phyloP scores from a whole-genome alignment of 192 early-diverging fungal species.

The Backusella luteola region DNA sequence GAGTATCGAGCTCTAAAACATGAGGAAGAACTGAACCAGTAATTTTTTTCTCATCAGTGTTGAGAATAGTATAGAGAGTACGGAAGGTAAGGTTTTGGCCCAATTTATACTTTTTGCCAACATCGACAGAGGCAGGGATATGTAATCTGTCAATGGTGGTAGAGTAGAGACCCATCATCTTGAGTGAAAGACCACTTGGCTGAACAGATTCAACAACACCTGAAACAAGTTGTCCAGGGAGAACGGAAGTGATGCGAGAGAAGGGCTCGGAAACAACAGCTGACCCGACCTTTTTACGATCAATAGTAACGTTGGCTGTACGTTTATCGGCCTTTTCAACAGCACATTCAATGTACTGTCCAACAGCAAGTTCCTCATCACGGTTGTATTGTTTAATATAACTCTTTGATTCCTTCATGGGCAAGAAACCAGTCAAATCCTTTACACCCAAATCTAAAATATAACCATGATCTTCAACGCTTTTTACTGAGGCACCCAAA shows the following conservation, averaged over 20 bases:
- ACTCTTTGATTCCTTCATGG: slow-evolving; percentile 61
- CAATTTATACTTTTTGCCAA: slow-evolving; percentile 55
- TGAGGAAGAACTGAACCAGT: slow-evolving; percentile 57
- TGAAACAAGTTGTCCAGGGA: slow-evolving; percentile 73
- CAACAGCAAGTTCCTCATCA: slow-evolving; percentile 60
- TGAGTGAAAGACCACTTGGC: slow-evolving; percentile 64
- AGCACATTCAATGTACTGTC: slow-evolving; percentile 70
- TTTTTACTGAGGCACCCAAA: slow-evolving; percentile 68
- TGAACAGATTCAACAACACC: slow-evolving; percentile 63
- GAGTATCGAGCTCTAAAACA: slow-evolving; percentile 45
- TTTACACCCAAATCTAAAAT: slow-evolving; percentile 75
- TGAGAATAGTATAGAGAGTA: slow-evolving; percentile 73
- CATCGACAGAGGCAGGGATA: slow-evolving; percentile 44
- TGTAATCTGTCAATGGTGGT: slow-evolving; percentile 67
- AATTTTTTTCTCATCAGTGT: slow-evolving; percentile 60
- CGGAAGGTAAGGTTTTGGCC: slow-evolving; percentile 66
- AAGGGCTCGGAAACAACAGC: slow-evolving; percentile 47
- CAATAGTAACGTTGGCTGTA: slow-evolving; percentile 65
- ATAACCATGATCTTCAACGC: slow-evolving; percentile 94
- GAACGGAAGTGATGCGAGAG: slow-evolving; percentile 73
- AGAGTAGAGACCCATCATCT: slow-evolving; percentile 85
- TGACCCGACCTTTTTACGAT: slow-evolving; percentile 57
- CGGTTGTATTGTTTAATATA: slow-evolving; percentile 64
- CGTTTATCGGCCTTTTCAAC: slow-evolving; percentile 62
- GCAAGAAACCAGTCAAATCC: slow-evolving; percentile 70